phyloP scores from a whole-genome alignment of 2,329 filamentous ascomycete species.

The Mollisia scopiformis region DNA sequence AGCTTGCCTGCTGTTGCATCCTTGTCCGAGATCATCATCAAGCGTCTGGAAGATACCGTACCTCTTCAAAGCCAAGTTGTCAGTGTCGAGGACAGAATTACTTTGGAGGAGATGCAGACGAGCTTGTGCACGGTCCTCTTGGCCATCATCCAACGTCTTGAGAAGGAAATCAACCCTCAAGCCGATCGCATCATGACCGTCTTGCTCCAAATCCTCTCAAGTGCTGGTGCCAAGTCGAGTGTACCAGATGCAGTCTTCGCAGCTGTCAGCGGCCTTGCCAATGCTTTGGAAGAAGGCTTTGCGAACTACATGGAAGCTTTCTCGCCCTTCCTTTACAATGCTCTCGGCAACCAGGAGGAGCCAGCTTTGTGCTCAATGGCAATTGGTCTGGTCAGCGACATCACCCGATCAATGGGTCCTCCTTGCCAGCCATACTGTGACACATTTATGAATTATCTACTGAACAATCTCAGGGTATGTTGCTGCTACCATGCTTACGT shows the following conservation, averaged over 20 bases:
- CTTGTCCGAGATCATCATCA: constrained; percentile 85
- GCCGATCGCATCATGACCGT: constrained; percentile 94
- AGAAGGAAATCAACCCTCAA: constrained; percentile 87
- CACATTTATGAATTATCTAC: constrained; percentile 95
- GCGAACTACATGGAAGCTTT: constrained; percentile 98
- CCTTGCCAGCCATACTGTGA: constrained; percentile 95
- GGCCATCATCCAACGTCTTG: constrained; percentile 87
- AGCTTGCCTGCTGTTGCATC: constrained; percentile 79
- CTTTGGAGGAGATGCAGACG: constrained; percentile 96
- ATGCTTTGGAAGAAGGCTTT: constrained; percentile 90
- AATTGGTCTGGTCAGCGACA: constrained; percentile 95
- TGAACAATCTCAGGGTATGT: constrained; percentile 84
- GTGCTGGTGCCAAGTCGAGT: constrained; percentile 81
- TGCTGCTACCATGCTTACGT: constrained; percentile 4
- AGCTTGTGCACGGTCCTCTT: constrained; percentile 90
- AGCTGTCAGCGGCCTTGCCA: constrained; percentile 88
- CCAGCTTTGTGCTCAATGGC: constrained; percentile 94
- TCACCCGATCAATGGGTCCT: constrained; percentile 87
- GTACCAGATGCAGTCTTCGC: constrained; percentile 95
- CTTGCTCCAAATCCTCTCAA: constrained; percentile 78
- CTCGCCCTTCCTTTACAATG: constrained; percentile 88
- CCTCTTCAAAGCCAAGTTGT: constrained; percentile 91
- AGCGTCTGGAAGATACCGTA: constrained; percentile 88
- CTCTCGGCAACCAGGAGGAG: constrained; percentile 94
- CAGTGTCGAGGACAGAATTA: constrained; percentile 94